phyloP scores from a whole-genome alignment of 2,329 filamentous ascomycete genomes.

The Penicillium sp. region DNA sequence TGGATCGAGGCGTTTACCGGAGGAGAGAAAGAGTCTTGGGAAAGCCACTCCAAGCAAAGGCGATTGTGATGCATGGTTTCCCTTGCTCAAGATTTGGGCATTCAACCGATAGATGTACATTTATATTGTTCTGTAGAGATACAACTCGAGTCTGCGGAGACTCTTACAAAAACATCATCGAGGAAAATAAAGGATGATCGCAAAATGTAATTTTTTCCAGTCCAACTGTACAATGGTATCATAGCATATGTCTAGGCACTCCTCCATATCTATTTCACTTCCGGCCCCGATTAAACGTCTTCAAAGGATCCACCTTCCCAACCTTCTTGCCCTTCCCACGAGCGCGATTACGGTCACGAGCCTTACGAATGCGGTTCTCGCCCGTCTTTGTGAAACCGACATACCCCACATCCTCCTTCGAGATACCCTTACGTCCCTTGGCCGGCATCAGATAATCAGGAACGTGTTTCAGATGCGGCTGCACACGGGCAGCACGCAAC shows the following conservation, averaged over 20 bases:
- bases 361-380: conserved; percentile 60
- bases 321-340: conserved; percentile 58
- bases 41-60: not conserved
- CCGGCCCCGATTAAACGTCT: conserved; percentile 75
- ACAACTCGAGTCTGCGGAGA: not conserved
- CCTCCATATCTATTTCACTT: conserved; percentile 41
- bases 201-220: conserved; percentile 11
- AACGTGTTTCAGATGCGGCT: conserved; percentile 90
- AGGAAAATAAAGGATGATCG: conserved; percentile 1
- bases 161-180: not conserved
- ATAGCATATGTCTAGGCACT: conserved; percentile 22
- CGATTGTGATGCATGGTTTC: not conserved
- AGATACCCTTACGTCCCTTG: conserved; percentile 73
- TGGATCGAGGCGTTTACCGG: conserved; percentile 39
- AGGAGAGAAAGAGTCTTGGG: not conserved
- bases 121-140: not conserved
- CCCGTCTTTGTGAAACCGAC: conserved; percentile 66
- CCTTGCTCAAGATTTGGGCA: too few relatives aligned
- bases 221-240: conserved; percentile 34
- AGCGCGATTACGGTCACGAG: conserved; percentile 51
- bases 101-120: not conserved
- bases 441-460: conserved; percentile 89
- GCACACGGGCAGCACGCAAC: conserved; percentile 78
- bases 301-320: conserved; percentile 80
- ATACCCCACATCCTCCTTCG: conserved; percentile 72